Conservation (phyloP, 352 stramenopile species). For the Pythium utonaiense region DNA sequence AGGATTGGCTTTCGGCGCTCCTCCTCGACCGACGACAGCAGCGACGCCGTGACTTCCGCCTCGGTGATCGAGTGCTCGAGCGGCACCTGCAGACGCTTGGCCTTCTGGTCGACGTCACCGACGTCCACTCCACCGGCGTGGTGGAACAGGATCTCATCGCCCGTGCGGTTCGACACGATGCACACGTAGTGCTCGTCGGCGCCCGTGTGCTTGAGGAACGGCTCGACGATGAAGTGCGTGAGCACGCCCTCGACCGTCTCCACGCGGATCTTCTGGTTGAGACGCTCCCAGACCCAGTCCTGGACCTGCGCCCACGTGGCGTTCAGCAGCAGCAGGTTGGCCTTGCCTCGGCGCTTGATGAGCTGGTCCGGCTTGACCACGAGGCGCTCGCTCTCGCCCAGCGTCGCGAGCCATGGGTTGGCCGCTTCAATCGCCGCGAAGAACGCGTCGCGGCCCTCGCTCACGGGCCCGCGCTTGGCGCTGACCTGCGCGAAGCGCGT, state of each 20-base stretch:
- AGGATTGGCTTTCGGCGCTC: slow-evolving; percentile 68
- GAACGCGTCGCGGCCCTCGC: slow-evolving; percentile 41
- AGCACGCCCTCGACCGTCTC: slow-evolving; percentile 90
- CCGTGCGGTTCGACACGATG: slow-evolving; percentile 92
- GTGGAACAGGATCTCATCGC: slow-evolving; percentile 96
- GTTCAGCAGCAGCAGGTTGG: slow-evolving; percentile 94
- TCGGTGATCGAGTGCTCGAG: slow-evolving; percentile 71
- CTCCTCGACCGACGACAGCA: slow-evolving; percentile 84
- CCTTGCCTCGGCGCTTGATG: slow-evolving; percentile 96
- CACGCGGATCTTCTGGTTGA: slow-evolving; percentile 91
- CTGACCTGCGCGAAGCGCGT: slow-evolving; percentile 74
- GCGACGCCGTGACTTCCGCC: slow-evolving; percentile 57
- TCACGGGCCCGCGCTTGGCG: slow-evolving; percentile 17
- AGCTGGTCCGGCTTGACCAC: slow-evolving; percentile 98
- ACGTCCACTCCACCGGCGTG: slow-evolving; percentile 95
- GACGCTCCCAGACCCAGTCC: slow-evolving; percentile 92
- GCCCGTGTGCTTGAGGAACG: slow-evolving; percentile 92
- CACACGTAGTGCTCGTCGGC: slow-evolving; percentile 97
- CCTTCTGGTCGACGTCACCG: slow-evolving; percentile 94
- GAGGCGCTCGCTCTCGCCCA: slow-evolving; percentile 72
- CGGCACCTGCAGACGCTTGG: slow-evolving; percentile 82
- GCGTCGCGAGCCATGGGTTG: slow-evolving; percentile 82
- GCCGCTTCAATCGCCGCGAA: slow-evolving; percentile 61
- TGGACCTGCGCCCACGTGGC: slow-evolving; percentile 90
- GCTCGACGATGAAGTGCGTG: slow-evolving; percentile 97